Base-by-base conservation (phyloP, 768 basidiomycete species). In the Calvatia gigantea region DNA sequence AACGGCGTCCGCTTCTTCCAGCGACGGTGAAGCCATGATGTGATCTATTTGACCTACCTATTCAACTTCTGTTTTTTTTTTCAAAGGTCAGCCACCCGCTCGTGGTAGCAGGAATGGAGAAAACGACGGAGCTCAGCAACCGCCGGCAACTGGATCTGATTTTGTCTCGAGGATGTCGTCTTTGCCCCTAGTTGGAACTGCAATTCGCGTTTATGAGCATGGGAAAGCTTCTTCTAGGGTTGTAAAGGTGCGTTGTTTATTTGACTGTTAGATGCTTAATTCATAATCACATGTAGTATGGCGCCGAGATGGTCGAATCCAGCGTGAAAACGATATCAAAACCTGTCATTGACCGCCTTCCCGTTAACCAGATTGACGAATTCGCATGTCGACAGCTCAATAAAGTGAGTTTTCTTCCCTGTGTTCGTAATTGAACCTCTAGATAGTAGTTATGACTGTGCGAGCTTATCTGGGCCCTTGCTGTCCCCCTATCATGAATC, bases 371-470 rank as follows among this genome's bases (percentile, higher is more conserved):
- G 62, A 71, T 94, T 12, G 93, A 94, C 59, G 91, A 91, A 57
- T 94, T 94, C 69, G 92, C 93, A 2, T 91, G 89, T 65, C 79
- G 91, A 56, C 91, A 94, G 66, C 77, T 95, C 37, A 91, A 94
- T 70, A 79, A 84, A 67, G 89, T 94, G 59, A 64, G 86, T 77
- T 49, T 17, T 59, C 47, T 14, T 8, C 15, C 23, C 14, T 21
- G 21, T 33, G 46, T 19, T 31, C 28, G 19, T 21, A 14, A 5
- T 11, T 32, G n/a, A n/a, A 8, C 29, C 29, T 28, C n/a, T n/a
- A 31, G 19, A 21, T 21, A 48, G 44, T 17, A n/a, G 14, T n/a
- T 17, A n/a, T 46, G 7, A 28, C 15, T 28, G 28, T 14, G n/a
- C 7, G 37, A 21, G 23, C 48, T 29, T 39, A 31, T 56, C 21